These are phyloP conservation scores for Pythium phragmitis DNA, from an alignment of 352 stramenopile species.

Conservation along the genomic window DNA sequence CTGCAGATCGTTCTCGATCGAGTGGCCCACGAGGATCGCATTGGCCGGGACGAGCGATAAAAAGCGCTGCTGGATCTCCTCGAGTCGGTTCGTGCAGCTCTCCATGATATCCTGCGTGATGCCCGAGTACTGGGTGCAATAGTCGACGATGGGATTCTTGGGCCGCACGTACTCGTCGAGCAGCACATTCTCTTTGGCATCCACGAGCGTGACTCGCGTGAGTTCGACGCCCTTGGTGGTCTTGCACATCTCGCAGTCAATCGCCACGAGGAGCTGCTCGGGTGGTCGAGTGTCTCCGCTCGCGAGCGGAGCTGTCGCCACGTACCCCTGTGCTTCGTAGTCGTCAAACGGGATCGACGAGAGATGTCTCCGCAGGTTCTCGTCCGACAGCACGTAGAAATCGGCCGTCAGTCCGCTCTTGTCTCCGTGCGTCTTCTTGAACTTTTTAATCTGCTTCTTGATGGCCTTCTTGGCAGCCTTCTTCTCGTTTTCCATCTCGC, in stretches of 20 bases:
- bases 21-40: conserved; percentile 86
- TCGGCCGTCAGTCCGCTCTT: conserved; percentile 51
- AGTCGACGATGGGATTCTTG: conserved; percentile 82
- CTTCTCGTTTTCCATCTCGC: conserved; percentile 75
- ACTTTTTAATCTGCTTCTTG: conserved; percentile 89
- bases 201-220: conserved; percentile 68
- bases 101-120: conserved; percentile 85
- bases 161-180: conserved; percentile 83
- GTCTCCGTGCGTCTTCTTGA: conserved; percentile 66
- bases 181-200: conserved; percentile 66
- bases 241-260: conserved; percentile 89
- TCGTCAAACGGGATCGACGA: conserved; percentile 55
- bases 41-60: conserved; percentile 56
- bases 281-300: conserved; percentile 33
- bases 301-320: conserved; percentile 39
- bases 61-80: conserved; percentile 68
- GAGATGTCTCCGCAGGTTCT: conserved; percentile 59
- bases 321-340: conserved; percentile 35
- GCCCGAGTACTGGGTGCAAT: conserved; percentile 85
- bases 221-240: conserved; percentile 88
- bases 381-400: conserved; percentile 73
- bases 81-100: conserved; percentile 50
- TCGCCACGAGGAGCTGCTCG: conserved; percentile 57
- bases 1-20: conserved; percentile 84
- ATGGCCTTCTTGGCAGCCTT: conserved; percentile 73